Conservation (phyloP, 2,329 filamentous ascomycete species). For the Diaporthe humulicola region DNA sequence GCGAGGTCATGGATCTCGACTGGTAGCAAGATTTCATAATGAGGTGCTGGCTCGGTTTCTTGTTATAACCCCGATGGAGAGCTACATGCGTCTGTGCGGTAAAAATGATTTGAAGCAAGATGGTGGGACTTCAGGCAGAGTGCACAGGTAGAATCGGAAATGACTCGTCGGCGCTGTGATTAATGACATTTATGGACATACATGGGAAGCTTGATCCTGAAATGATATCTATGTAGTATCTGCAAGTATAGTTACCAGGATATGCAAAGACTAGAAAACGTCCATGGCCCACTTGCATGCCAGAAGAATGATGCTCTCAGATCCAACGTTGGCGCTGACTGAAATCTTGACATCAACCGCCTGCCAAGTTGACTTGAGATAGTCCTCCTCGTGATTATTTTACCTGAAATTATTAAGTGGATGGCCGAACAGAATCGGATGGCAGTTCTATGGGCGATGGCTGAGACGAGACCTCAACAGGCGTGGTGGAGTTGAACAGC, state of each 20-base stretch:
- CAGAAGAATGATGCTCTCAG: not conserved
- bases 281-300: too few species aligned
- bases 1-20: not conserved
- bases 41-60: too few species aligned
- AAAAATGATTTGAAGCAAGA: too few species aligned
- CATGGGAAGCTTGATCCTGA: not conserved
- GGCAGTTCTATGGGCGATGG: not conserved
- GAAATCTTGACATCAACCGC: not conserved
- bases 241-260: not conserved
- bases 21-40: not conserved
- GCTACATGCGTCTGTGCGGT: too few species aligned
- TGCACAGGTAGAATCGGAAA: too few species aligned
- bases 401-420: not conserved
- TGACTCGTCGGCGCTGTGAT: too few species aligned
- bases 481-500: not conserved
- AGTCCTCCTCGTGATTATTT: not conserved
- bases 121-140: too few species aligned
- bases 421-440: not conserved
- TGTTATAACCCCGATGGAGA: too few species aligned
- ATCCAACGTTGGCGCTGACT: not conserved
- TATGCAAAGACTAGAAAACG: not conserved
- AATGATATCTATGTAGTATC: not conserved
- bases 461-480: not conserved
- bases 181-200: too few species aligned
- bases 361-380: not conserved